Evolutionary conservation across 176 grass and related monocot genomes (phyloP), one percentile per base, ranked within the genome.

Genomic region (Eremochloa ophiuroides): DNA sequence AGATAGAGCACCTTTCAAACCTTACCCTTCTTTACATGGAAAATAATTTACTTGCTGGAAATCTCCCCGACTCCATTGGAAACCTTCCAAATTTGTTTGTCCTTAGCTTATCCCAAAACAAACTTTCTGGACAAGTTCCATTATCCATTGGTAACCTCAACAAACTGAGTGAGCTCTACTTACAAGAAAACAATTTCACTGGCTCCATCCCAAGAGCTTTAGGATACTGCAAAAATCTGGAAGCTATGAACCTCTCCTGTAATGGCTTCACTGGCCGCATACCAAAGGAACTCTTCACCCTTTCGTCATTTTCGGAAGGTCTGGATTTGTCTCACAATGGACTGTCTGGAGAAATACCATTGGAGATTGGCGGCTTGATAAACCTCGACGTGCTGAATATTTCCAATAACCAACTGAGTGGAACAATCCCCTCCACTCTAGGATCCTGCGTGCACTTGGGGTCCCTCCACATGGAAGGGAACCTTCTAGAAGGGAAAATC

Each of bases 311-410:
- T 28, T 26, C 23, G 27, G 14, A 27, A 8, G 11, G 6, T 15
- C 35, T 87, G 4, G 5, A 71, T 23, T 81, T 87, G 44, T 74
- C 69, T 18, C 67, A 69, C 55, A 87, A 87, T 20, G 22, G 59
- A 18, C 42, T 87, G 1, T 46, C 40, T 1, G 79, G 85, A 23
- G 8, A 72, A 22, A 40, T 87, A 27, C 85, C 79, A 25, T 8
- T 30, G 27, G 50, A 87, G 55, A 71, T 87, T 16, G 85, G 85
- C 15, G 77, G 42, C 6, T 41, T 83, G 8, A 83, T 12, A 8
- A 77, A 77, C 62, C 85, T 87, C 38, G 8, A n/a, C n/a, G n/a
- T n/a, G 13, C 1, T 87, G 2, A 56, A 70, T 82, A 47, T 87
- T 13, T 82, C 30, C 1, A 39, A 78, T 16, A 88, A 83, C 66